These are phyloP conservation scores for Penicillium aurantiogriseum DNA, from an alignment of 2,329 filamentous ascomycete species.

Conservation along the genomic window DNA sequence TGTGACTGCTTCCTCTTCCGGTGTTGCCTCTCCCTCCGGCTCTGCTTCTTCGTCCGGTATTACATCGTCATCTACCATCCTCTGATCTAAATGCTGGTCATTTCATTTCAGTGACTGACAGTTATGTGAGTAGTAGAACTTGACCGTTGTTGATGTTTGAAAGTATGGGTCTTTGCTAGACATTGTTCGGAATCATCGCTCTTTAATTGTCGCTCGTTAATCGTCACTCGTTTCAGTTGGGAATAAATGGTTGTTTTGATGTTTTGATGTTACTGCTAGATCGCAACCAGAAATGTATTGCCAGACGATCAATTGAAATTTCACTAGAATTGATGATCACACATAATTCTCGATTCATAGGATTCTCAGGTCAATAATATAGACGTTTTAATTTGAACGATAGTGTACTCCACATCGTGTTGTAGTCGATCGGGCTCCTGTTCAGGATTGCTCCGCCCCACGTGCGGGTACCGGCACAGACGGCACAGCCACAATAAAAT, in stretches of 20 bases:
- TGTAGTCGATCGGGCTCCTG: neutral
- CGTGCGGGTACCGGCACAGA: neutral
- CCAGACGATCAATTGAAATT: neutral
- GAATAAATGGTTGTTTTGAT: too few species aligned
- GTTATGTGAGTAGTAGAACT: neutral
- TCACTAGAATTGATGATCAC: neutral
- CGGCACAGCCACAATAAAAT: slow-evolving; percentile 4
- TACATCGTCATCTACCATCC: neutral
- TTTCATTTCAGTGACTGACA: too few species aligned
- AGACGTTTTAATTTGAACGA: too few species aligned
- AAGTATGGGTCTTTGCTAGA: neutral
- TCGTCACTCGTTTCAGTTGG: neutral
- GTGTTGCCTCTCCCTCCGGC: neutral
- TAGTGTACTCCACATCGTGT: neutral
- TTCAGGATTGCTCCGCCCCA: neutral
- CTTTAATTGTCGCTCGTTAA: neutral
- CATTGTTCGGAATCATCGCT: neutral
- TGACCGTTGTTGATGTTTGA: too few species aligned
- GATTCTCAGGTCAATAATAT: neutral
- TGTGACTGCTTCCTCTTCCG: neutral
- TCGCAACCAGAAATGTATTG: neutral
- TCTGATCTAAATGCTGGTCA: neutral
- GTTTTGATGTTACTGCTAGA: neutral
- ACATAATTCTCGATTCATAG: too few species aligned
- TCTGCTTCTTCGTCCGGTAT: neutral